Conservation (phyloP, 805 yeast genomes). For the Candida ulmi region DNA sequence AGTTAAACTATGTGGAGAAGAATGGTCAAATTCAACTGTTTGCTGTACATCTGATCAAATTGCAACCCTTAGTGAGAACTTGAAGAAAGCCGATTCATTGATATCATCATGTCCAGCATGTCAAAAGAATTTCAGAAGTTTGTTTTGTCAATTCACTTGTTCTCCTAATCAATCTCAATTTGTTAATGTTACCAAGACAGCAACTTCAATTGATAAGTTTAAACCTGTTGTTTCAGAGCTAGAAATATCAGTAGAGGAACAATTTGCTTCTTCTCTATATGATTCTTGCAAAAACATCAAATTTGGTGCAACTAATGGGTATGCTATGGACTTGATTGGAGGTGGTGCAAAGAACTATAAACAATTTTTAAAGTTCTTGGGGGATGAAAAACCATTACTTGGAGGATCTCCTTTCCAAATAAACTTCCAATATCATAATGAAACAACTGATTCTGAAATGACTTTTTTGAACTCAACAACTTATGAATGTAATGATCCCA, state of each 20-base stretch:
- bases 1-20: conserved; percentile 64
- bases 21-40: conserved; percentile 45
- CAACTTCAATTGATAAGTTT: conserved; percentile 42
- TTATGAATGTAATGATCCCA: conserved; percentile 50
- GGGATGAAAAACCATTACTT: conserved; percentile 87
- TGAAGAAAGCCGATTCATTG: conserved; percentile 71
- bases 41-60: conserved; percentile 75
- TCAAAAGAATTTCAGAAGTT: conserved; percentile 70
- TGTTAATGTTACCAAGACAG: conserved; percentile 53
- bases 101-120: conserved; percentile 95
- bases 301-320: conserved; percentile 92
- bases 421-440: conserved; percentile 52
- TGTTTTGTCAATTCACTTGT: conserved; percentile 87
- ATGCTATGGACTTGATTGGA: conserved; percentile 94
- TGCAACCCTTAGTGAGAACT: conserved; percentile 44
- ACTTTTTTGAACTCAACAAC: conserved; percentile 17
- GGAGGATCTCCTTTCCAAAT: conserved; percentile 98
- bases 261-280: conserved; percentile 59
- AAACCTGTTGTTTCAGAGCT: conserved; percentile 65
- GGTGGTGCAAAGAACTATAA: conserved; percentile 85
- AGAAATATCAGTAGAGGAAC: conserved; percentile 49
- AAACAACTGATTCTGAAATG: conserved; percentile 25
- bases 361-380: conserved; percentile 79
- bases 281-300: conserved; percentile 87
- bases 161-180: conserved; percentile 77